Evolutionary conservation across 768 basidiomycete species (phyloP).

Genomic region (Auricularia sp.): DNA sequence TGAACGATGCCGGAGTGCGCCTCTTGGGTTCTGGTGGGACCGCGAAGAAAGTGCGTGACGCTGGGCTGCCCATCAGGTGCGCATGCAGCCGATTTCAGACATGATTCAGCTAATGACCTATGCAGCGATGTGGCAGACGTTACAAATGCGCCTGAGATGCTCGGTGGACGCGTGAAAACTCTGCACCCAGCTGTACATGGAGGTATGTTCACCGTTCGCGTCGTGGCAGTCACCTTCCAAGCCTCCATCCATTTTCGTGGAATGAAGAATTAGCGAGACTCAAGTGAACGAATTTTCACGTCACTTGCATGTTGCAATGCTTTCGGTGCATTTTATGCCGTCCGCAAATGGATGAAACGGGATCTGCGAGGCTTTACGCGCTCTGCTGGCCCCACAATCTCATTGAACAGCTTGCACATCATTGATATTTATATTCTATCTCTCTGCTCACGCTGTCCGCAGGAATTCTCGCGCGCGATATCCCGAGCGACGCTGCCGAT

Average conservation of each 20-base stretch:
- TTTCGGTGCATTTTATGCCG: no score
- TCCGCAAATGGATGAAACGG: no score
- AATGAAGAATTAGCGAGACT: no score
- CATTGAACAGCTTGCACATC: no score
- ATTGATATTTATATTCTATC: no score
- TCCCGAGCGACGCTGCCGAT: slow-evolving; percentile 83
- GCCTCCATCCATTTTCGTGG: no score
- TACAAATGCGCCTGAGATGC: slow-evolving; percentile 97
- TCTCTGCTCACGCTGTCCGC: neutral
- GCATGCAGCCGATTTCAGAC: slow-evolving; percentile 21
- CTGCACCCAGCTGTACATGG: slow-evolving; percentile 97
- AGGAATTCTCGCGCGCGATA: slow-evolving; percentile 92
- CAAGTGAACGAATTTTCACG: no score
- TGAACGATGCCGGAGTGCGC: slow-evolving; percentile 70
- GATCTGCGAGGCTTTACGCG: no score
- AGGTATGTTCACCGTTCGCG: slow-evolving; percentile 36
- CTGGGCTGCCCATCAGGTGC: slow-evolving; percentile 82
- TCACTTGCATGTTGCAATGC: no score
- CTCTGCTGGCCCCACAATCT: no score
- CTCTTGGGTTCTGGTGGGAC: slow-evolving; percentile 95
- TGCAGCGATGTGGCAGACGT: slow-evolving; percentile 91
- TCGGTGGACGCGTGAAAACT: slow-evolving; percentile 96
- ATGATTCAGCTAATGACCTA: neutral
- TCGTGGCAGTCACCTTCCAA: slow-evolving; percentile 1
- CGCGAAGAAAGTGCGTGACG: slow-evolving; percentile 92